Percentiles rank a stretch among this genome's conserved stretches.
phyloP scores from a whole-genome alignment of 2,329 filamentous ascomycete species.

The Gnomoniopsis sp. region DNA sequence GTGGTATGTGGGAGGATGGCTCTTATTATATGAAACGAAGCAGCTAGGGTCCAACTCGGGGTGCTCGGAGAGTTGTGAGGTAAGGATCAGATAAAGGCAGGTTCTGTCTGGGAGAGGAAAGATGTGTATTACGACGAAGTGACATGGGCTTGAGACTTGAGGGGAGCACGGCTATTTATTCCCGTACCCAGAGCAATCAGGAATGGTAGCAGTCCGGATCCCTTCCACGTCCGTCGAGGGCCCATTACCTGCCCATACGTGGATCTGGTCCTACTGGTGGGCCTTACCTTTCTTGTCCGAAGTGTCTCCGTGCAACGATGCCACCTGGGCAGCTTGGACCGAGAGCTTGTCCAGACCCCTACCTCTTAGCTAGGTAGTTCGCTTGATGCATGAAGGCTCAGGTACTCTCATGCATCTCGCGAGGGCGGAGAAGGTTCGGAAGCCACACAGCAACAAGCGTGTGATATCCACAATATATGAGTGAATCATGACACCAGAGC shows the following conservation, averaged over 20 bases:
- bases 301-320: background rate
- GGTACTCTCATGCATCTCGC: background rate
- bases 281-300: background rate
- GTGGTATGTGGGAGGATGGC: background rate
- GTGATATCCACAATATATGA: background rate
- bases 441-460: background rate
- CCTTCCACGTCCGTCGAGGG: no score
- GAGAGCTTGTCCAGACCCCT: background rate
- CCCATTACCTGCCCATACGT: background rate
- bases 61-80: background rate
- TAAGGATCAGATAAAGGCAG: background rate
- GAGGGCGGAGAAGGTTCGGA: no score
- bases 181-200: background rate
- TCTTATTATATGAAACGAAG: slow-evolving; percentile 7
- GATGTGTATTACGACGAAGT: background rate
- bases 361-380: no score
- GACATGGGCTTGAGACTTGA: background rate
- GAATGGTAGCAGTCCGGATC: background rate
- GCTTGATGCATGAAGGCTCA: background rate
- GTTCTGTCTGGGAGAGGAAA: background rate
- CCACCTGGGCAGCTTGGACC: background rate
- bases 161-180: slow-evolving; percentile 13
- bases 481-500: background rate
- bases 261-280: background rate
- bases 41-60: background rate